Percentiles rank a stretch among this genome's conserved stretches.
Evolutionary conservation across 257 asterid species (phyloP).

Genomic region (Solanum virginianum): DNA sequence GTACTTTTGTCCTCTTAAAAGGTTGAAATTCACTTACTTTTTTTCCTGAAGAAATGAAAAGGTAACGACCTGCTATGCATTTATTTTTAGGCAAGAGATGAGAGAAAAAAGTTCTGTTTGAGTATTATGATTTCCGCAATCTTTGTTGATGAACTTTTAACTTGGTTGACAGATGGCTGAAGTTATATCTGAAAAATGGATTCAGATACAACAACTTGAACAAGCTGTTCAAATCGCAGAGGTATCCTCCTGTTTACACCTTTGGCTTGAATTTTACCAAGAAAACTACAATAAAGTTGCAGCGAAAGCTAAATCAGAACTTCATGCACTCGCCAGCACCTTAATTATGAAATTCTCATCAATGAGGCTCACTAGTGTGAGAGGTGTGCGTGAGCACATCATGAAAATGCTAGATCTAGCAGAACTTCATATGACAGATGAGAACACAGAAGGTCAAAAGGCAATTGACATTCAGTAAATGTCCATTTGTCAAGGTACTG

Average conservation of each 20-base stretch:
- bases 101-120: not conserved
- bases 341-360: too few species aligned
- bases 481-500: slow-evolving; percentile 63
- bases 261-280: not conserved
- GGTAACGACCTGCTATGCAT: not conserved
- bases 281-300: not conserved
- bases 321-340: too few species aligned
- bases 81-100: not conserved
- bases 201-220: slow-evolving; percentile 81
- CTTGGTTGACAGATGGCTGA: slow-evolving; percentile 31
- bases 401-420: too few species aligned
- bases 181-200: slow-evolving; percentile 82
- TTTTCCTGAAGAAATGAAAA: not conserved
- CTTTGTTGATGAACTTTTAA: not conserved
- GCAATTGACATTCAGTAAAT: slow-evolving; percentile 38
- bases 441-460: slow-evolving; percentile 33
- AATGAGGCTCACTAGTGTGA: too few species aligned
- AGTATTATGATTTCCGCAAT: not conserved
- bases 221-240: slow-evolving; percentile 84
- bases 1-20: not conserved
- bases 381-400: too few species aligned
- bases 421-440: slow-evolving; percentile 28
- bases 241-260: slow-evolving; percentile 22
- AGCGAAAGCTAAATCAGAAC: not conserved
- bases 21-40: not conserved